Conservation (phyloP, 768 basidiomycete genomes). For the Chalciporus piperatus region DNA sequence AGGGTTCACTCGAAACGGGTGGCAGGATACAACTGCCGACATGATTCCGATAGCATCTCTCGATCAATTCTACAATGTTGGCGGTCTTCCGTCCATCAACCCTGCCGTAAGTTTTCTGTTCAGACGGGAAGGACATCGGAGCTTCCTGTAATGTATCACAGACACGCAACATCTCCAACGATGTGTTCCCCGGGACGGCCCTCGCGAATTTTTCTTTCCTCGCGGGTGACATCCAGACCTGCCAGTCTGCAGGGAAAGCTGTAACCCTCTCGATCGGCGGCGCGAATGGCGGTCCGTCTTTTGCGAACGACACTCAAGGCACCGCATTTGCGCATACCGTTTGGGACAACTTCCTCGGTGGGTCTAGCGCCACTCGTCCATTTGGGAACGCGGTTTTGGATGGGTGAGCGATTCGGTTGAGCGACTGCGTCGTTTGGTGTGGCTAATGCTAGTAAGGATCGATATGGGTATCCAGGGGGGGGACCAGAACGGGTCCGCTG, state of each 20-base stretch:
- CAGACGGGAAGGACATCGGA: not conserved
- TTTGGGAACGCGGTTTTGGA: conserved; percentile 73
- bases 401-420: conserved; percentile 42
- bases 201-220: conserved; percentile 63
- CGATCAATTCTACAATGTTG: conserved; percentile 54
- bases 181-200: conserved; percentile 57
- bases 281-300: conserved; percentile 60
- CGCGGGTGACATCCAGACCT: conserved; percentile 56
- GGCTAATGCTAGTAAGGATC: conserved; percentile 19
- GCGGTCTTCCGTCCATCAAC: conserved; percentile 57
- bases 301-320: conserved; percentile 57
- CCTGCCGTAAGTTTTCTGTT: conserved; percentile 41
- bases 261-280: conserved; percentile 63
- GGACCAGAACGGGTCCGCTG: conserved; percentile 27
- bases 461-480: conserved; percentile 53
- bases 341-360: conserved; percentile 70
- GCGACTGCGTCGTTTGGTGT: no score
- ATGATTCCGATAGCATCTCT: conserved; percentile 63
- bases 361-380: conserved; percentile 58
- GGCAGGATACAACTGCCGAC: conserved; percentile 53
- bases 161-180: conserved; percentile 60
- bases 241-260: conserved; percentile 63
- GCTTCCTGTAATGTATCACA: conserved; percentile 19
- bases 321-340: conserved; percentile 60
- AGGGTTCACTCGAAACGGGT: not conserved